Conservation (phyloP, 805 yeast species). For the Candida cerambycidarum region DNA sequence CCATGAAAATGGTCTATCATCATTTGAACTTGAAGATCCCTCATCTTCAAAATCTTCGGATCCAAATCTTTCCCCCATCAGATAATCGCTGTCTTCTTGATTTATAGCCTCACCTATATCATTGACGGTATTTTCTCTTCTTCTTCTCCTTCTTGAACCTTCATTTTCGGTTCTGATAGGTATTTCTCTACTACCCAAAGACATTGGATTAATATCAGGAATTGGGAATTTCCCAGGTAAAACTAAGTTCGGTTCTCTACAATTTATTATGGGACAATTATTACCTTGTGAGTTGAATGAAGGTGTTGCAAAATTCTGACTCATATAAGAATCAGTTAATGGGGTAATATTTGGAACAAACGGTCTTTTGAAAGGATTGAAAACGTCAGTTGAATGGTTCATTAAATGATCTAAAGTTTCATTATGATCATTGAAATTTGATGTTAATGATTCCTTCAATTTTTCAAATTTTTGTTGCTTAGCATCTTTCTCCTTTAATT, state of each 20-base stretch:
- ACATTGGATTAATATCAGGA: slow-evolving; percentile 15
- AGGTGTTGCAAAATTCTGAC: slow-evolving; percentile 30
- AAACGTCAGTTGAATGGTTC: slow-evolving; percentile 35
- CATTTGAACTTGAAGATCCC: slow-evolving; percentile 1
- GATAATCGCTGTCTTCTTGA: background rate
- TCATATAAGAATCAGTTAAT: slow-evolving; percentile 36
- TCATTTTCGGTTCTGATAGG: background rate
- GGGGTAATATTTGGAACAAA: slow-evolving; percentile 37
- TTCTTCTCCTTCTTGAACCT: slow-evolving; percentile 4
- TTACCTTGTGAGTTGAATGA: slow-evolving; percentile 8
- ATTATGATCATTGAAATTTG: slow-evolving; percentile 15
- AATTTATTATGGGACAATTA: slow-evolving; percentile 3
- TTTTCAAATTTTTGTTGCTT: slow-evolving; percentile 15
- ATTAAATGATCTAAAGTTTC: slow-evolving; percentile 25
- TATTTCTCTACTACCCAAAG: slow-evolving; percentile 1
- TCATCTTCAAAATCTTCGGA: background rate
- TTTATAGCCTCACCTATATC: background rate
- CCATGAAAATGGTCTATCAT: slow-evolving; percentile 6
- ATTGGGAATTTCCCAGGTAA: slow-evolving; percentile 32
- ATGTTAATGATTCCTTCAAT: slow-evolving; percentile 13
- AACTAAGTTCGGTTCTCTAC: slow-evolving; percentile 26
- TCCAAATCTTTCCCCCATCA: background rate
- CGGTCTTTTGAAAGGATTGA: slow-evolving; percentile 37
- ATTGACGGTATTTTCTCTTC: slow-evolving; percentile 1
- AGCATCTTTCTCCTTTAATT: slow-evolving; percentile 19